Evolutionary conservation across 2,329 filamentous ascomycete species (phyloP).

Genomic region (Gaeumannomyces sp.): DNA sequence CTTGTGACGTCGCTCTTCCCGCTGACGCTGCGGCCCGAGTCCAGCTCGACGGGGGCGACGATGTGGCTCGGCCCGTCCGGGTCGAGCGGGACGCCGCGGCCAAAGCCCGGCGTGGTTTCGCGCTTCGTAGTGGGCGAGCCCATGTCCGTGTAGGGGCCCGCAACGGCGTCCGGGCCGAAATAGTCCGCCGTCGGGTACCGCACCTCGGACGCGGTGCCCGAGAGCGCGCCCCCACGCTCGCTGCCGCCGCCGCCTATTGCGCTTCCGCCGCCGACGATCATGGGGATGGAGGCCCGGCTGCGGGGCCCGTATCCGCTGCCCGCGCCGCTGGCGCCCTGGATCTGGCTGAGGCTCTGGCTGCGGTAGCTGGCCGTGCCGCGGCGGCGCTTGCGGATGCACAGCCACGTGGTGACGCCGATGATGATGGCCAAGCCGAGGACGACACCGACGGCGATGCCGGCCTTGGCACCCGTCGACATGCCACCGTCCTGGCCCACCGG

Average conservation of each 20-base stretch:
- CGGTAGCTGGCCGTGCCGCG: conserved; percentile 14
- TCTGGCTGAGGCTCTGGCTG: conserved; percentile 12
- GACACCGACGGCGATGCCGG: conserved; percentile 50
- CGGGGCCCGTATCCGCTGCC: too few relatives aligned
- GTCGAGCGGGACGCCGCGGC: conserved; percentile 32
- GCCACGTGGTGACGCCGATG: conserved; percentile 39
- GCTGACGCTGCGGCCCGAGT: conserved; percentile 19
- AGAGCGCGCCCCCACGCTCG: conserved; percentile 21
- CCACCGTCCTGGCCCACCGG: conserved; percentile 9
- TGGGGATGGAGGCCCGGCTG: conserved; percentile 12
- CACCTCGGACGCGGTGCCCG: conserved; percentile 24
- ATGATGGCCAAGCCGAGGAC: conserved; percentile 36
- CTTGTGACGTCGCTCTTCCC: neutral
- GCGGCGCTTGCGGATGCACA: conserved; percentile 36
- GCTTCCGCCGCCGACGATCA: conserved; percentile 10
- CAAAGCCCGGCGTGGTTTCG: conserved; percentile 21
- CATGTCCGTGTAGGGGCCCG: conserved; percentile 41
- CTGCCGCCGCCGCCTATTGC: conserved; percentile 11
- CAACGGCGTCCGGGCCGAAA: conserved; percentile 35
- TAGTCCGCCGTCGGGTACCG: conserved; percentile 33
- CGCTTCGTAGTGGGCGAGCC: conserved; percentile 13
- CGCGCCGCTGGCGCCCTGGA: conserved; percentile 5
- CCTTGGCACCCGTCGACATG: conserved; percentile 45
- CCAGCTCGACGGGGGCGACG: conserved; percentile 48
- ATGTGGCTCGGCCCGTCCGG: conserved; percentile 46